Evolutionary conservation across 1,139 yeast genomes (phyloP), one percentile per base, ranked within the genome.

Genomic region (Yamadazyma blattariae): DNA sequence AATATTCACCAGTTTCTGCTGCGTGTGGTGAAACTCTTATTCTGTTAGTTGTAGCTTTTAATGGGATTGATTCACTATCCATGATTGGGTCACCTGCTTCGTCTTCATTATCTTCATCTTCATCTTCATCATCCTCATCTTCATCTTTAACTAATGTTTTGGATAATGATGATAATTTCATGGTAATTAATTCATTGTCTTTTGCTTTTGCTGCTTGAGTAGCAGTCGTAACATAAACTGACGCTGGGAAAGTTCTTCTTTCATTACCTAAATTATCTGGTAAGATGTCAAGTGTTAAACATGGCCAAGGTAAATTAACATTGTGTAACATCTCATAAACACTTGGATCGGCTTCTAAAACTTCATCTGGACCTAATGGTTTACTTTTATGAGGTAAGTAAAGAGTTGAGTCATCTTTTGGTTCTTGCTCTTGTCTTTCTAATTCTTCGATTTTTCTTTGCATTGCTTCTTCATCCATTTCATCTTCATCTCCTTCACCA

Each of bases 281-380:
- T 38, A 94, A 64, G 26, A 92, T 67, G 55, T 92, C 98, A 44
- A 94, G 71, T 2, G 97, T 87, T 54, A 92, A 68, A 63, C 97
- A 89, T 15, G 99, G 97, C 97, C 98, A 92, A 51, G 96, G 95
- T 58, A 92, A 69, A 57, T 86, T 87, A 43, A 92, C 87, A 52
- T 87, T 87, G 62, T 92, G 99, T 40, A 92, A 70, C 97, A 92
- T 90, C 53, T 92, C 96, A 57, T 94, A 92, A 4, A 92, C 96
- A 12, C 92, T 71, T 37, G 96, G 96, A 63, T 92, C 98, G 1
- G 98, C 96, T 63, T 92, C 97, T 56, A 92, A 72, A 8, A 85
- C 95, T 65, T 92, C 98, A 64, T 89, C 95, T 2, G 96, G 95
- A 1, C 96, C 97, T 46, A 92, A 70, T 5, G 96, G 96, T 50